Evolutionary conservation across 331 rosid species (phyloP).

Genomic region (Malus hybrid): DNA sequence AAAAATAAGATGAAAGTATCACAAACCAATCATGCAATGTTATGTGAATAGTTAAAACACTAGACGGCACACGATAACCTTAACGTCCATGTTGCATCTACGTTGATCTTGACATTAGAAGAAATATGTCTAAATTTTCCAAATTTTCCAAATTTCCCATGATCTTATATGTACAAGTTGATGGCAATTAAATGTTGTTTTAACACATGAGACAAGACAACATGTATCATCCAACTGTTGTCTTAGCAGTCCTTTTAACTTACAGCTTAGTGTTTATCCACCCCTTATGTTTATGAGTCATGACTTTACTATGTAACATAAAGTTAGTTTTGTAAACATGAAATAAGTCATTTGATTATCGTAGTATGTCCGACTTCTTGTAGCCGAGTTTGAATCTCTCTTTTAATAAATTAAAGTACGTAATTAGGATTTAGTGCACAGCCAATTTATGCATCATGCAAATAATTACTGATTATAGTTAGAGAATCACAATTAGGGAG

Average conservation of each 20-base stretch:
- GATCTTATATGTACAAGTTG: not conserved
- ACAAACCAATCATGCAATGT: too few relatives aligned
- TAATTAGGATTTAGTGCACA: not conserved
- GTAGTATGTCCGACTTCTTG: not conserved
- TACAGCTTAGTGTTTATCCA: constrained; percentile 2
- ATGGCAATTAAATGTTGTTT: not conserved
- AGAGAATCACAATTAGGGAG: not conserved
- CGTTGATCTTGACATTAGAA: not conserved
- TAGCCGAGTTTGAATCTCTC: not conserved
- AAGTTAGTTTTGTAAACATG: not conserved
- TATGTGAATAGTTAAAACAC: not conserved
- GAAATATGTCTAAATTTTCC: not conserved
- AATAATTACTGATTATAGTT: not conserved
- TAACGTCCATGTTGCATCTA: not conserved
- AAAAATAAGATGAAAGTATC: too few relatives aligned
- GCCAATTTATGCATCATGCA: not conserved
- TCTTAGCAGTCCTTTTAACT: not conserved
- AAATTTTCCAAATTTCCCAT: not conserved
- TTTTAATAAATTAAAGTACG: not conserved
- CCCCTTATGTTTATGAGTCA: not conserved
- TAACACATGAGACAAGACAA: not conserved
- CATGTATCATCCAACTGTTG: not conserved
- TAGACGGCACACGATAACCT: not conserved
- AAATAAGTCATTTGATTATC: not conserved
- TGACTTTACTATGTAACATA: not conserved